phyloP scores from a whole-genome alignment of 2,329 filamentous ascomycete species.

The Cladosporium sp. region DNA sequence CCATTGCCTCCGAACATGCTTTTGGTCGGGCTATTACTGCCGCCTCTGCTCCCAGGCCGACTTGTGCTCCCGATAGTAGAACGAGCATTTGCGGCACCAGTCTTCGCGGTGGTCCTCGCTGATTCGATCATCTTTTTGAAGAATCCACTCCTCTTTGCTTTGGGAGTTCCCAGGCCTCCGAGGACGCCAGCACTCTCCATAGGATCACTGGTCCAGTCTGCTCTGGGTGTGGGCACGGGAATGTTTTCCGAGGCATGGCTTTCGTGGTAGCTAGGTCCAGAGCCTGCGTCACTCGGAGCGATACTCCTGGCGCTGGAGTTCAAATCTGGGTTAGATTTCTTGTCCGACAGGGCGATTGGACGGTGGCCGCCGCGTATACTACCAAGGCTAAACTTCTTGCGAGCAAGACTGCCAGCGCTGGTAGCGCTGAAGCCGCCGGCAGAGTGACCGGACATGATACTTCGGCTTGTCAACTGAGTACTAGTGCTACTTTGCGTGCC shows the following conservation, averaged over 20 bases:
- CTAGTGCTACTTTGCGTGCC: slow-evolving; percentile 66
- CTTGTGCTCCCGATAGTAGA: slow-evolving; percentile 73
- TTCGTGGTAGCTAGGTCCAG: slow-evolving; percentile 68
- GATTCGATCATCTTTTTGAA: slow-evolving; percentile 95
- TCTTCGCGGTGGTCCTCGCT: slow-evolving; percentile 73
- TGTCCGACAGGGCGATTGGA: slow-evolving; percentile 25
- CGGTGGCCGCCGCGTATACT: slow-evolving; percentile 35
- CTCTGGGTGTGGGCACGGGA: slow-evolving; percentile 63
- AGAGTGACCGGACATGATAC: slow-evolving; percentile 90
- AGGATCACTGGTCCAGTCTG: slow-evolving; percentile 58
- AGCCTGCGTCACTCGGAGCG: slow-evolving; percentile 55
- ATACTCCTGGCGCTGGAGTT: slow-evolving; percentile 40
- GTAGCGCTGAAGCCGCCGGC: slow-evolving; percentile 91
- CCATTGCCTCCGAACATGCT: slow-evolving; percentile 46
- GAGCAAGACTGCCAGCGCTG: slow-evolving; percentile 88
- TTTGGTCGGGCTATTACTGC: slow-evolving; percentile 50
- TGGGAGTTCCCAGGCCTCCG: slow-evolving; percentile 74
- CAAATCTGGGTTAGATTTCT: slow-evolving; percentile 31
- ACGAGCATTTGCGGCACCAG: slow-evolving; percentile 82
- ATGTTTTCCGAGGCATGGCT: slow-evolving; percentile 67
- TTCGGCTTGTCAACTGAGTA: slow-evolving; percentile 77
- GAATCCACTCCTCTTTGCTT: slow-evolving; percentile 81
- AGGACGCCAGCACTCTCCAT: slow-evolving; percentile 69
- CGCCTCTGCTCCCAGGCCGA: slow-evolving; percentile 39
- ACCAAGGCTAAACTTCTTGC: slow-evolving; percentile 61